Base-by-base conservation (phyloP, 148 eudicot genomes). In the Nepenthes gracilis region DNA sequence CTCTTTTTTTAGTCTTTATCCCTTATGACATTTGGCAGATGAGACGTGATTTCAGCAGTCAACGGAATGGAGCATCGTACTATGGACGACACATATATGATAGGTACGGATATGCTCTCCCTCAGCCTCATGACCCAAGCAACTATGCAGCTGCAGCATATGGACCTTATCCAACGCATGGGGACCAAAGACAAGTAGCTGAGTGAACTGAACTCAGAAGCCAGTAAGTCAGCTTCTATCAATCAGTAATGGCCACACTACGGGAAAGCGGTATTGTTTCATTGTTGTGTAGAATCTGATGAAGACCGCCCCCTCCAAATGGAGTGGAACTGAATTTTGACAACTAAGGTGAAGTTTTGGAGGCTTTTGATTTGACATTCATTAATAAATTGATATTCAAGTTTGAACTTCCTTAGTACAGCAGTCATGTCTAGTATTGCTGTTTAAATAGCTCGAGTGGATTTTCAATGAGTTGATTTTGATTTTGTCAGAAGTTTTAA, bases 131-230 rank as follows among this genome's bases (percentile, higher is more conserved):
- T 9, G 90, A 88, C 74, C 98, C 95, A 36, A 67, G 74, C 71
- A 79, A 88, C 96, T 92, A 88, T 55, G 82, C 82, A 9, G 23
- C 23, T 36, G 88, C 94, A 1, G 83, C 93, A 5, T 88, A 88
- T 47, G 94, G 94, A 13, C 81, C 82, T 56, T 92, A 92, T 73
- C 94, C 96, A 1, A 67, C 77, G 65, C 84, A 90, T 33, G 90
- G 90, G 14, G 75, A 75, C 70, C 86, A 91, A 70, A 84, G 87
- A 48, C 95, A 85, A 84, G 97, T 91, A 91, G 78, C 84, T 86
- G 50, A 72, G 23, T 54, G 51, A 62, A 23, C 36, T 8, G 11
- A 9, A 10, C 33, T 32, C 34, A 8, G 43, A 53, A 66, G 66
- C 59, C 15, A 64, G 64, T 64, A 64, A 51, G 53, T 58, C 23